Evolutionary conservation across 257 asterid genomes (phyloP), one percentile per base, ranked within the genome.

Genomic region (Craterostigma plantagineum): DNA sequence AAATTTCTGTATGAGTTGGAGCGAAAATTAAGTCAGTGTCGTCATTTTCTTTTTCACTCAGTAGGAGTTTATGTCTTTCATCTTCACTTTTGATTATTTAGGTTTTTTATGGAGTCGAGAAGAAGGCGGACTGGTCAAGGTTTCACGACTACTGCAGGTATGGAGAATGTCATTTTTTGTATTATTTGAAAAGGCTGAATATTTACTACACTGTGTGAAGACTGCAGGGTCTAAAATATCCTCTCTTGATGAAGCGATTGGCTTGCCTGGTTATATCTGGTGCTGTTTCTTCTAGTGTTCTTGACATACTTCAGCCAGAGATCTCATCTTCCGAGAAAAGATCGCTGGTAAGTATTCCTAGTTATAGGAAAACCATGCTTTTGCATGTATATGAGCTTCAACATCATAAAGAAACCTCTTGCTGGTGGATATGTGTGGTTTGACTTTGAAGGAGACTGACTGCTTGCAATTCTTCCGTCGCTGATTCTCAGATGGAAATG

Each of bases 241-340:
- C 92, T 14, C 68, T 77, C 52, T 63, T 81, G 6, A 76, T 69
- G 58, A 86, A 86, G 72, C 72, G 91, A 41, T 47, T 75, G 48
- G 87, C 86, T 51, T 73, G 92, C 62, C 73, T 62, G 70, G 70
- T 73, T 51, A 69, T 86, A 43, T 60, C 91, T 38, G 77, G 69
- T 44, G 59, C 10, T 12, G 68, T 73, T 13, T 60, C 73, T 47
- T 35, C 75, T 10, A 56, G 42, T 23, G 47, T 61, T 48, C 81
- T 86, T 44, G 76, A 71, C 57, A 57, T 86, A 58, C 94, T 81
- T 60, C 92, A 78, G 45, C 77, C 83, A 23, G 75, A 74, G 52
- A 51, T 42, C 44, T 55, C 66, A 53, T 67, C 94, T 43, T 38
- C 72, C 33, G 56, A 67, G 16, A 60, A 56, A 75, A 52, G 71